Base-by-base conservation (phyloP, 805 yeast species). In the Kodamaea restingae region DNA sequence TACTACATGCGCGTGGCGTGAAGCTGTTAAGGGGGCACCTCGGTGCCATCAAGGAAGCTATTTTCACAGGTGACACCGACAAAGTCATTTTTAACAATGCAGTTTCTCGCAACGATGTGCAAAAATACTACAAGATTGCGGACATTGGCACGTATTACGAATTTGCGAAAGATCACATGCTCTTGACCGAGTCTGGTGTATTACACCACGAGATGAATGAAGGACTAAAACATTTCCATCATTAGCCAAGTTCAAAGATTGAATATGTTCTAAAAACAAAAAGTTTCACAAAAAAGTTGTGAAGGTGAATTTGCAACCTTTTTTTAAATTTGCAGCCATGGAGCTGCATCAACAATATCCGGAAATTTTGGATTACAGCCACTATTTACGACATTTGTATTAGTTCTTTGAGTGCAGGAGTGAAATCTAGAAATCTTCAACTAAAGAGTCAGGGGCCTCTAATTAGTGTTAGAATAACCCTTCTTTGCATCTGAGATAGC, bases 1-100 rank as follows among this genome's bases (percentile, higher is more conserved):
- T 15, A 11, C 14, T 35, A 7, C 17, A 22, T 20, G 38, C 38
- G 3, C 21, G 38, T 27, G 38, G 32, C 8, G 38, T 35, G 18
- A 15, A 28, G 15, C 31, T 25, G 37, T 10, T 35, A 6, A n/a
- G 10, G 15, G 38, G 38, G 7, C 17, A 8, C 25, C n/a, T 35
- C 2, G 38, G 26, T 10, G 12, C n/a, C n/a, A 11, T 35, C 14
- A 30, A 15, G 20, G 38, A 35, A 7, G 32, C 37, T 3, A 25
- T 12, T 12, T 27, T 35, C 15, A 21, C 20, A 6, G 11, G 25
- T 11, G 18, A 18, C 4, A 35, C 31, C 3, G 18, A 17, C 5
- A 17, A n/a, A n/a, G 14, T 35, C 9, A 11, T 15, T n/a, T 10
- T 26, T 7, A 15, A 14, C 4, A 15, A 35, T 5, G 18, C 12